Base-by-base conservation (phyloP, 164 flowering plant genomes). In the Macadamia integrifolia region DNA sequence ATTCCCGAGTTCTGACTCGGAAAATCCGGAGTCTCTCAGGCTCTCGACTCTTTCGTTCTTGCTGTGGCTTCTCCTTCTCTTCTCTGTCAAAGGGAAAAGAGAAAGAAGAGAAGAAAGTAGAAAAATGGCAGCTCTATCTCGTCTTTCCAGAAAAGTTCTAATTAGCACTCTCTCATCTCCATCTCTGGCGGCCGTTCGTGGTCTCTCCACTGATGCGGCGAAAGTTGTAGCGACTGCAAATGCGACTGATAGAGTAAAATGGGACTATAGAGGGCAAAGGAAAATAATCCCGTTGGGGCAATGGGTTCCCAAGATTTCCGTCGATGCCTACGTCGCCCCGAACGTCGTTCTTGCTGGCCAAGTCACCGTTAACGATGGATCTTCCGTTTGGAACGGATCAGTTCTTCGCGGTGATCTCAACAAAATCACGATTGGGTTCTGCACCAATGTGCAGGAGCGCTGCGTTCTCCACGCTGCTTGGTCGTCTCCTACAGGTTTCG, bases 311-410 rank as follows among this genome's bases (percentile, higher is more conserved):
- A 89, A 89, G 80, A 72, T 95, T 46, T 96, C 99, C n/a, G 98
- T 95, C 59, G 99, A 95, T 48, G 99, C 98, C 1, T 95, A 86
- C 64, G 99, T 95, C 10, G 99, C 98, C 0, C 97, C 99, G 6
- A 92, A 95, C 70, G 99, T 95, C 7, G 98, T 95, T n/a, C 80
- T 95, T 1, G 99, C 99, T 44, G 98, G 99, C 6, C 99, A 92
- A 79, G 99, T 95, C 61, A 80, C 84, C 12, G 92, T 95, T 62
- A 64, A 58, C 50, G 98, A 95, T 60, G 98, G 96, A 18, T 79
- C 98, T 23, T 95, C 99, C 56, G 96, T 95, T 30, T 95, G 99
- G 99, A 77, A 65, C 62, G 98, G 99, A 59, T 78, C 94, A 23
- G 96, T 95, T 43, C 82, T 95, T 30, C 84, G 99, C 0, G 99